phyloP scores from a whole-genome alignment of 371 early-diverging fungal genomes.

The Nematocida major region DNA sequence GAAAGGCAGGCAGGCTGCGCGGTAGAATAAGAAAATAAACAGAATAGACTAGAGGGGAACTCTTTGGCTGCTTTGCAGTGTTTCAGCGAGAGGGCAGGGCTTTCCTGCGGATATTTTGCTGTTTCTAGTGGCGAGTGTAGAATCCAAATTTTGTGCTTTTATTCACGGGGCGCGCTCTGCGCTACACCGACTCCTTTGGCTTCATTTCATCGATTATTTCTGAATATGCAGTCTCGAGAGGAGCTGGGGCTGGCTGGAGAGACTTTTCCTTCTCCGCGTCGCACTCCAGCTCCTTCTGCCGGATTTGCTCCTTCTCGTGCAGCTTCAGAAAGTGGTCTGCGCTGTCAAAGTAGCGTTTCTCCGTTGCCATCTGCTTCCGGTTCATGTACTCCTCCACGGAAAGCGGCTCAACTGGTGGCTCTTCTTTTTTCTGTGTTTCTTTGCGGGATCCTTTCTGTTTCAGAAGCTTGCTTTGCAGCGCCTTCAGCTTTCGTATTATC shows the following conservation, averaged over 20 bases:
- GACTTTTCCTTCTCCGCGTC: no score
- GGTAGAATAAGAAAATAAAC: not conserved
- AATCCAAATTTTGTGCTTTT: not conserved
- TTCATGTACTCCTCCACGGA: constrained; percentile 2
- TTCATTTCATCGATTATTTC: constrained; percentile 52
- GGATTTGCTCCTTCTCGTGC: constrained; percentile 20
- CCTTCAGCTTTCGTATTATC: not conserved
- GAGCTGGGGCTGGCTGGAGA: constrained; percentile 9
- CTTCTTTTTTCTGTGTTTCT: not conserved
- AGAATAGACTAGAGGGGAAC: no score
- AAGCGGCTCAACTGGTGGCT: not conserved
- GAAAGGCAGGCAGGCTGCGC: not conserved
- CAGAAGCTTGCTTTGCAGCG: not conserved
- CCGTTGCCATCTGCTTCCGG: constrained; percentile 5
- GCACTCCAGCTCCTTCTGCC: not conserved
- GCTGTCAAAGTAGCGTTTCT: constrained; percentile 46
- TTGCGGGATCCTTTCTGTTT: not conserved
- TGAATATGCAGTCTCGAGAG: constrained; percentile 43
- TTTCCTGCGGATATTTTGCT: no score
- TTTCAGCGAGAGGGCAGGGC: no score
- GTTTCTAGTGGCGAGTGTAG: not conserved
- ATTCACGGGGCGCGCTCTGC: no score
- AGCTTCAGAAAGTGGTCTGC: constrained; percentile 39
- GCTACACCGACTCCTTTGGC: constrained; percentile 36
- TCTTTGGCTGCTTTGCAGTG: no score